Evolutionary conservation across 192 early-diverging fungal species (phyloP), one percentile per base, ranked within the genome.

Genomic region (Coemansia sp.): DNA sequence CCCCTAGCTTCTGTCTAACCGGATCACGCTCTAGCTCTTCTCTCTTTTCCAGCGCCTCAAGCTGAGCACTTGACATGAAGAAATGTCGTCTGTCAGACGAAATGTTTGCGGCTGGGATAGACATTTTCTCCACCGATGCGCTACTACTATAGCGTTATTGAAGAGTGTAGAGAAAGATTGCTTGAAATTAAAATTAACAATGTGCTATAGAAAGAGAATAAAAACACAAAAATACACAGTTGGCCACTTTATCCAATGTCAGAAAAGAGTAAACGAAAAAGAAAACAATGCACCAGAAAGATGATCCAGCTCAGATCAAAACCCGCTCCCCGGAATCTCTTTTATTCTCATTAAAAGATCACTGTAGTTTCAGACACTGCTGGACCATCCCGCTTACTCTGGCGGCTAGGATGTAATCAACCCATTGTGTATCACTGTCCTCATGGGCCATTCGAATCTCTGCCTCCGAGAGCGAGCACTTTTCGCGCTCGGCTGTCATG

Each of bases 11-110:
- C 56, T 77, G 80, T 12, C 80, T 22, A 12, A 77, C 17, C 8
- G 80, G 80, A 46, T 83, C 75, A 8, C 65, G 48, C 45, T 83
- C 80, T n/a, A 64, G 62, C n/a, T 42, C 71, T 54, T 83, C 80
- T 39, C 49, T 77, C 58, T 46, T 68, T 51, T 83, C 75, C 12
- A 83, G 63, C 40, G 80, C 80, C 54, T 83, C 80, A 13, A 83
- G 75, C 72, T 83, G 80, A 14, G 75, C 80, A 63, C 75, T 77
- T 8, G 80, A 83, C 80, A 83, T 77, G 64, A 83, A 83, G 53
- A 83, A 83, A 46, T 83, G 41, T 5, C 80, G 70, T 49, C 75
- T 59, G 49, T 83, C 71, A 0, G 75, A 71, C 32, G 75, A 74
- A 19, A 77, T 62, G 48, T 77, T 77, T 51, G 80, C 80, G 11